A percentile compares a stretch with the other conserved stretches of the same genome.
phyloP scores from a whole-genome alignment of 2,329 filamentous ascomycete genomes.

The Alternaria incomplexa region DNA sequence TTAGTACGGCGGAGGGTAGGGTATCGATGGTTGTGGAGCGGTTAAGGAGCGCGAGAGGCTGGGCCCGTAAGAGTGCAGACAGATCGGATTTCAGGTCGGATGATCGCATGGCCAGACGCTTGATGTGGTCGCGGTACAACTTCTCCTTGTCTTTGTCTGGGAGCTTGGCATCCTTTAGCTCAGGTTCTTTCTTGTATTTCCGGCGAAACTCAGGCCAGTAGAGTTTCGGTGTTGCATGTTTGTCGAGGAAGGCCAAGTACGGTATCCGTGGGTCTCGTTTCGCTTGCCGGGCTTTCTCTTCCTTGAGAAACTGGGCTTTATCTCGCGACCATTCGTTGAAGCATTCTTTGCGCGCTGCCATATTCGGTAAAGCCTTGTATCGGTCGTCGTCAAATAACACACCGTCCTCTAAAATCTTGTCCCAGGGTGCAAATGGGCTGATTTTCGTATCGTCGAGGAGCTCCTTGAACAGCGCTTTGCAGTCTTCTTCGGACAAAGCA shows the following conservation, averaged over 20 bases:
- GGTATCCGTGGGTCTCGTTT: constrained; percentile 83
- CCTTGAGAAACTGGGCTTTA: constrained; percentile 74
- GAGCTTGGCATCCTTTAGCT: constrained; percentile 73
- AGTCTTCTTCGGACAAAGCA: constrained; percentile 75
- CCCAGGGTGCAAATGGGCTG: constrained; percentile 90
- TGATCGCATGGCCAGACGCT: constrained; percentile 68
- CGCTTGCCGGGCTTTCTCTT: constrained; percentile 74
- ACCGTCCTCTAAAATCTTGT: constrained; percentile 83
- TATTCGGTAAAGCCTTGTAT: constrained; percentile 83
- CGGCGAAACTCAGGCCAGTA: constrained; percentile 98
- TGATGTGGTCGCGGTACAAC: constrained; percentile 76
- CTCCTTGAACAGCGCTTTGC: constrained; percentile 79
- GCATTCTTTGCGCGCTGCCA: constrained; percentile 78
- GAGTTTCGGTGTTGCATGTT: constrained; percentile 84
- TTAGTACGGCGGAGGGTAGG: constrained; percentile 67
- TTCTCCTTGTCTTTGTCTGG: constrained; percentile 76
- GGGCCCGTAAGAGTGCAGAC: constrained; percentile 66
- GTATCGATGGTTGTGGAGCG: constrained; percentile 61
- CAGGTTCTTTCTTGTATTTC: constrained; percentile 81
- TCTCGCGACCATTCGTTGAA: constrained; percentile 85
- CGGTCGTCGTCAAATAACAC: constrained; percentile 82
- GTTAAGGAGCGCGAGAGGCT: constrained; percentile 66
- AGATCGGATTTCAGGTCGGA: constrained; percentile 74
- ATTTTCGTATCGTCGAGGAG: constrained; percentile 81
- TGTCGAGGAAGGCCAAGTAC: constrained; percentile 81